These are phyloP conservation scores for Mortierella sp. DNA, from an alignment of 371 early-diverging fungal species.

Conservation along the genomic window DNA sequence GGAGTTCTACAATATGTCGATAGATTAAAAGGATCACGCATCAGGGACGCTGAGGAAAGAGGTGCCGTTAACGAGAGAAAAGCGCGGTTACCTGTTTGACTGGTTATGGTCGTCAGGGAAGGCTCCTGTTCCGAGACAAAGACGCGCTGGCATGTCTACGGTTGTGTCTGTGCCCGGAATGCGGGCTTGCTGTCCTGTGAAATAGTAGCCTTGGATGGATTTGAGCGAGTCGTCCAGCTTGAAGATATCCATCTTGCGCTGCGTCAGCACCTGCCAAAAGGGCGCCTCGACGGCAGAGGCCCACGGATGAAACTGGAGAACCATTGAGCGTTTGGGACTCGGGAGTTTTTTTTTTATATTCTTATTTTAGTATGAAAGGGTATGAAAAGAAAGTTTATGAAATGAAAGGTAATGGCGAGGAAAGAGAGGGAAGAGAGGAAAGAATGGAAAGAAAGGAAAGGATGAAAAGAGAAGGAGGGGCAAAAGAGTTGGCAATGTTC, in stretches of 20 bases:
- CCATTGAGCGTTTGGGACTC: conserved; percentile 8
- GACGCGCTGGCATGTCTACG: conserved; percentile 56
- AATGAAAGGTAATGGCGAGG: neutral
- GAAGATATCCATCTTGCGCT: conserved; percentile 86
- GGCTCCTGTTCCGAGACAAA: conserved; percentile 59
- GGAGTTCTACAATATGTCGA: conserved; percentile 48
- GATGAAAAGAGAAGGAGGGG: neutral
- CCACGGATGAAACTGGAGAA: conserved; percentile 88
- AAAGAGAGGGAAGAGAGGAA: neutral
- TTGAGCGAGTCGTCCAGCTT: conserved; percentile 77
- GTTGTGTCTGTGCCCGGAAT: conserved; percentile 41
- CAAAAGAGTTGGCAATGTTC: no score
- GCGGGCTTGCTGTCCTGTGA: conserved; percentile 61
- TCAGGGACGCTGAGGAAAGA: neutral
- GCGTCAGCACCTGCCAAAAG: conserved; percentile 89
- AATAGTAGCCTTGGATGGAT: conserved; percentile 75
- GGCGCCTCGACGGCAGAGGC: conserved; percentile 87
- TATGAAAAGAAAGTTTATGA: neutral
- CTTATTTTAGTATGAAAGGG: no score
- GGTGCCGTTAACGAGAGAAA: neutral
- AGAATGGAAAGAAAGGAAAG: neutral
- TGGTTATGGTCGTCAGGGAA: conserved; percentile 32
- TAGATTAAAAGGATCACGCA: neutral
- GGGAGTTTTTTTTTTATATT: neutral
- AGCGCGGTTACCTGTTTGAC: conserved; percentile 14